Percentiles rank a stretch among this genome's conserved stretches.
phyloP scores from a whole-genome alignment of 2,329 filamentous ascomycete species.

The Thermomyces lanuginosus region DNA sequence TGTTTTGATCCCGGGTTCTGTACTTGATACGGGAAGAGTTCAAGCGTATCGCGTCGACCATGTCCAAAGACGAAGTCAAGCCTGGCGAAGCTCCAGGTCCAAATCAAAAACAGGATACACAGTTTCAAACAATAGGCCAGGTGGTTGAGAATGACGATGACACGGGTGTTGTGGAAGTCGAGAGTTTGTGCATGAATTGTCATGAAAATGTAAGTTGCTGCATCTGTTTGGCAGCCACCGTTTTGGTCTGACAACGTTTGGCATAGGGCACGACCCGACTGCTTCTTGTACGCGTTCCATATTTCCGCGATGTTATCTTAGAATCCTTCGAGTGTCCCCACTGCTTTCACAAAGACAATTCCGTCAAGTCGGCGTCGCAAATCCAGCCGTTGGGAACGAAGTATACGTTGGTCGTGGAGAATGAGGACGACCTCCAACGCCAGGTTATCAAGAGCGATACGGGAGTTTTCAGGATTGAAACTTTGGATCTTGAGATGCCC shows the following conservation, averaged over 20 bases:
- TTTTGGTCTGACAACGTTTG: conserved; percentile 8
- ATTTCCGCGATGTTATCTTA: conserved; percentile 92
- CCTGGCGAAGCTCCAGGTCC: too few species aligned
- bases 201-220: conserved; percentile 46
- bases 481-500: conserved; percentile 85
- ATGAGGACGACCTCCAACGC: conserved; percentile 57
- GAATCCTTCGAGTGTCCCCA: conserved; percentile 92
- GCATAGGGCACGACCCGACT: conserved; percentile 64
- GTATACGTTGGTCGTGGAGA: conserved; percentile 66
- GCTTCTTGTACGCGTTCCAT: conserved; percentile 81
- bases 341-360: conserved; percentile 79
- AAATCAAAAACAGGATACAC: conserved; percentile 11
- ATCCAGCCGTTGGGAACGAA: conserved; percentile 79
- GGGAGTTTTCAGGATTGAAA: conserved; percentile 70
- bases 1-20: too few species aligned
- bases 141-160: conserved; percentile 25
- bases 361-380: conserved; percentile 79
- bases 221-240: conserved; percentile 2
- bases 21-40: too few species aligned
- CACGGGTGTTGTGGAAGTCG: conserved; percentile 32
- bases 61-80: conserved; percentile 7
- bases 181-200: conserved; percentile 78
- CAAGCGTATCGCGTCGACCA: too few species aligned
- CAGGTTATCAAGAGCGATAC: conserved; percentile 88
- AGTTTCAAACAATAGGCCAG: conserved; percentile 24